These are phyloP conservation scores for Coix lacrymajobi DNA, from an alignment of 176 grass and related monocot species.

Conservation along the genomic window DNA sequence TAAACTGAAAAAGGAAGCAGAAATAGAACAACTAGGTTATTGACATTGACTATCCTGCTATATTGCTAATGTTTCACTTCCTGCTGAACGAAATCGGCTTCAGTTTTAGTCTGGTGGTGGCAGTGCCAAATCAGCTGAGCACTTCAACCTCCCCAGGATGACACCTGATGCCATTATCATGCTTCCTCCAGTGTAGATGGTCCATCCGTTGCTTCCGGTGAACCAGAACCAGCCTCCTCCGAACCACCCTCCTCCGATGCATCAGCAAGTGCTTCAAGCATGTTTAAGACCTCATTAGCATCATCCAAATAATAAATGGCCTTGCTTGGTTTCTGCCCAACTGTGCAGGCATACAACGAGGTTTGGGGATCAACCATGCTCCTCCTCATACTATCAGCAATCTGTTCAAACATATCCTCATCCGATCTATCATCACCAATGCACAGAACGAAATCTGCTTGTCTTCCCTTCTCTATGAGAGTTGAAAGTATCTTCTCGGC, in stretches of 20 bases:
- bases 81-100: neutral
- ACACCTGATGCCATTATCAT: constrained; percentile 16
- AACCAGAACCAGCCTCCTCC: neutral
- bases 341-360: constrained; percentile 56
- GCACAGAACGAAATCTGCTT: constrained; percentile 59
- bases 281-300: constrained; percentile 49
- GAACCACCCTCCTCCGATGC: constrained; percentile 32
- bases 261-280: constrained; percentile 60
- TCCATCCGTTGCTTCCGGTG: constrained; percentile 5
- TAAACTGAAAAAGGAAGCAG: neutral
- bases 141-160: neutral
- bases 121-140: neutral
- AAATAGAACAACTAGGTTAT: constrained; percentile 34
- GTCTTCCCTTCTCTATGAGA: constrained; percentile 40
- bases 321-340: constrained; percentile 72
- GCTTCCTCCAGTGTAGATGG: neutral
- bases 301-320: constrained; percentile 69
- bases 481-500: constrained; percentile 60
- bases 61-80: constrained; percentile 24
- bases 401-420: constrained; percentile 71
- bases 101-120: constrained; percentile 8
- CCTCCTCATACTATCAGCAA: constrained; percentile 41
- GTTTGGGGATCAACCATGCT: constrained; percentile 40
- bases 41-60: constrained; percentile 23
- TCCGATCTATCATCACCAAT: constrained; percentile 66